These are phyloP conservation scores for Didymella pomorum DNA, from an alignment of 2,329 filamentous ascomycete species.

Conservation along the genomic window DNA sequence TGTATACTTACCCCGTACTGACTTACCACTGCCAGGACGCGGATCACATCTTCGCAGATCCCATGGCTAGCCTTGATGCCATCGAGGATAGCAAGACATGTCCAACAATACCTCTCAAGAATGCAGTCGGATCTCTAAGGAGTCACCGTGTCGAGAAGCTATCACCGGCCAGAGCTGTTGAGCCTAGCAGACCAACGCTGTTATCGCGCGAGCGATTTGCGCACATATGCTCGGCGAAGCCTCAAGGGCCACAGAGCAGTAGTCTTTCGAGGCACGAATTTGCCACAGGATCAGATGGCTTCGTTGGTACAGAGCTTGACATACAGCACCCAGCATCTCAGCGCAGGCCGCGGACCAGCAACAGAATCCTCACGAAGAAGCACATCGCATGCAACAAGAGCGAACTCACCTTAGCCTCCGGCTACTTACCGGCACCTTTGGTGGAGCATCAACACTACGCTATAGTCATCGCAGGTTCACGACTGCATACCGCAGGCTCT, in stretches of 20 bases:
- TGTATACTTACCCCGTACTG: not conserved
- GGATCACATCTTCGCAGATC: slow-evolving; percentile 6
- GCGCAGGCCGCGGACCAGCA: slow-evolving; percentile 1
- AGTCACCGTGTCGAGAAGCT: not conserved
- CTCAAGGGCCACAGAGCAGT: not conserved
- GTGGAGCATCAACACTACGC: not conserved
- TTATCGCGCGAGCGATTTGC: not conserved
- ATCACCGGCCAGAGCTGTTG: not conserved
- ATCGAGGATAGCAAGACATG: slow-evolving; percentile 37
- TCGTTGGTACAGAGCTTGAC: slow-evolving; percentile 21
- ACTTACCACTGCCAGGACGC: slow-evolving; percentile 25
- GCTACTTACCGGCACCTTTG: slow-evolving; percentile 16
- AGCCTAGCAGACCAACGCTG: not conserved
- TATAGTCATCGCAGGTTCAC: not conserved
- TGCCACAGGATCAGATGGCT: slow-evolving; percentile 22
- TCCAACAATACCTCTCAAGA: not conserved
- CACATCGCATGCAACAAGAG: not conserved
- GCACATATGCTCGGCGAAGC: not conserved
- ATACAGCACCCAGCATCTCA: not conserved
- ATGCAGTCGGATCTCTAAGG: not conserved
- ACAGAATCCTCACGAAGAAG: not conserved
- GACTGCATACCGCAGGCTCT: not conserved
- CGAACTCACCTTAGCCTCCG: slow-evolving; percentile 18
- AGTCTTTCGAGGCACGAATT: not conserved
- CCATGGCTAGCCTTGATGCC: slow-evolving; percentile 31